Base-by-base conservation (phyloP, 805 yeast species). In the Lipomyces kockii region DNA sequence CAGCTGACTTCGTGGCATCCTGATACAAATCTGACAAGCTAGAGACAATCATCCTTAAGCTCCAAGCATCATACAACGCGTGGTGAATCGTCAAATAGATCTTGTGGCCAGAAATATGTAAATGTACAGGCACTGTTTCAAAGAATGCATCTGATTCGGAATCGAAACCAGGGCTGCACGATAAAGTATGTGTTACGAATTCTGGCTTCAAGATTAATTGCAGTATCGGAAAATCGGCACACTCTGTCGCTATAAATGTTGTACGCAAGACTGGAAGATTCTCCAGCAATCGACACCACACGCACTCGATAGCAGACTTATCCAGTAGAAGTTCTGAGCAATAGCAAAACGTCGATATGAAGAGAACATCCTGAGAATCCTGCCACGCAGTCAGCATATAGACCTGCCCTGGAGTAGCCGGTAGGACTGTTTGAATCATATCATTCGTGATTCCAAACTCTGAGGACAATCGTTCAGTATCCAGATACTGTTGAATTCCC, bases 31-130 rank as follows among this genome's bases (percentile, higher is more conserved):
- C 61, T 14, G 67, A 53, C 22, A 72, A 59, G 2, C 55, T 29
- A 1, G 22, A 11, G 17, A 70, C 39, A 7, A 72, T 27, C 51
- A 56, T 22, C 17, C 59, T 56, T 52, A 74, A 57, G 53, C 73
- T 67, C 76, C 76, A 72, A 12, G 74, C 76, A 56, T 74, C 76
- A 35, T 74, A 74, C 35, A 74, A 53, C 14, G 74, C 69, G 61
- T 74, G 76, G 49, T 74, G 76, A 8, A 74, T 70, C 11, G 64
- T 59, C 32, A 74, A 51, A 63, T 62, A 43, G n/a, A 66, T 17
- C 51, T 11, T 25, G 25, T 25, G 34, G 9, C 57, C 39, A 14
- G 22, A 20, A n/a, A 54, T 52, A 56, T 57, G 64, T 35, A 64
- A 49, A 34, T 55, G 72, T 12, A 61, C 64, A 11, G 69, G 70